Conservation (phyloP, 1,284 basidiomycete genomes). For the Cutaneotrichosporon mucoides region DNA sequence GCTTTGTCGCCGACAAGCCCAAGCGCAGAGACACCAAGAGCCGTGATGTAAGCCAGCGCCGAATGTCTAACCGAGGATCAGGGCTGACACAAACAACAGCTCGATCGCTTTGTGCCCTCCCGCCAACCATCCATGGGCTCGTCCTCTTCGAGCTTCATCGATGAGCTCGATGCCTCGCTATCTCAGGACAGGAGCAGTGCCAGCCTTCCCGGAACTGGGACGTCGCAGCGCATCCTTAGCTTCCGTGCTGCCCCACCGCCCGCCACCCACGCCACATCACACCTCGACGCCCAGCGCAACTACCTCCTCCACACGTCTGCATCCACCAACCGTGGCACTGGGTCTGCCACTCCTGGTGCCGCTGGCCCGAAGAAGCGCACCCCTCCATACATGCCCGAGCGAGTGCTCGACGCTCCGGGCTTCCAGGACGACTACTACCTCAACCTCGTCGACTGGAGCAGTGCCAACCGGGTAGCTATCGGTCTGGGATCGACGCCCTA, state of each 20-base stretch:
- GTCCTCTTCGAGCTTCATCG: constrained; percentile 30
- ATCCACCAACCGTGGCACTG: constrained; percentile 26
- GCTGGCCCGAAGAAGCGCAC: constrained; percentile 29
- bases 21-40: constrained; percentile 7
- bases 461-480: constrained; percentile 79
- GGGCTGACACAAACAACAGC: constrained; percentile 18
- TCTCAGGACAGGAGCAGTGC: too few relatives aligned
- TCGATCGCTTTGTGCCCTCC: constrained; percentile 49
- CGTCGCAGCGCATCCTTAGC: constrained; percentile 29
- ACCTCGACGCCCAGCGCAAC: constrained; percentile 43
- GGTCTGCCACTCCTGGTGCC: constrained; percentile 17
- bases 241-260: constrained; percentile 46
- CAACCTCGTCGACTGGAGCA: constrained; percentile 87
- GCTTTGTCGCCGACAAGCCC: constrained; percentile 15
- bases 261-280: constrained; percentile 42
- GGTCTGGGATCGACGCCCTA: constrained; percentile 78
- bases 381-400: constrained; percentile 66
- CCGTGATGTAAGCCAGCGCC: constrained; percentile 1
- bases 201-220: too few relatives aligned
- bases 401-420: constrained; percentile 90
- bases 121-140: constrained; percentile 29
- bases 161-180: constrained; percentile 3
- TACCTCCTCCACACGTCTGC: constrained; percentile 38
- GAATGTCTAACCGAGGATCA: too few relatives aligned
- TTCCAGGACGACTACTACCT: constrained; percentile 97